Percentiles rank a stretch among this genome's conserved stretches.
These are phyloP conservation scores for Murraya koenigii DNA, from an alignment of 345 rosid genomes.

Conservation along the genomic window DNA sequence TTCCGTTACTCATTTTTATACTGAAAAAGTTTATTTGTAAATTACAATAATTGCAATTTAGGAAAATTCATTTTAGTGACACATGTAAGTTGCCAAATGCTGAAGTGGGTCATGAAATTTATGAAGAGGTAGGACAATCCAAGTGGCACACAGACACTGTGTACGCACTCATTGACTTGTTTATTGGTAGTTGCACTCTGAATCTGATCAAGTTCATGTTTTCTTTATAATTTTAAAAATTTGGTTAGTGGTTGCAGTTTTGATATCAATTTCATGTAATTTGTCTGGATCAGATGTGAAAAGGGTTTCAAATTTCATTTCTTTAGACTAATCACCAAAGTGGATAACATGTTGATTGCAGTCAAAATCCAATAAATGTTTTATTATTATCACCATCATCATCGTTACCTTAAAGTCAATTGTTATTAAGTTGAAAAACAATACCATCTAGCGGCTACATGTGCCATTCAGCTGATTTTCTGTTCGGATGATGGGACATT, in stretches of 20 bases:
- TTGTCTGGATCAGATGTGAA: constrained; percentile 13
- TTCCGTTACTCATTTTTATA: too few relatives aligned
- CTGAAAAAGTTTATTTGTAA: too few relatives aligned
- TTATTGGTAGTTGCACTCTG: constrained; percentile 10
- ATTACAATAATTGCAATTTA: too few relatives aligned
- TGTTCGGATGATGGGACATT: not conserved
- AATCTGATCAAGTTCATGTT: not conserved
- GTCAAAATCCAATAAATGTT: not conserved
- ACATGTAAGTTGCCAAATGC: not conserved
- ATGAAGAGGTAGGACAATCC: not conserved
- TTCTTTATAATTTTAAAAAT: not conserved
- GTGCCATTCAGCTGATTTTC: constrained; percentile 10
- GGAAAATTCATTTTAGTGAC: not conserved
- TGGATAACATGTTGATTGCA: constrained; percentile 26
- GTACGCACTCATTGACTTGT: constrained; percentile 10
- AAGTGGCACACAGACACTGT: constrained; percentile 12
- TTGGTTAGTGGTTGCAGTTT: constrained; percentile 22
- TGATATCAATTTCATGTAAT: constrained; percentile 6
- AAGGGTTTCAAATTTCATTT: not conserved
- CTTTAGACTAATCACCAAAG: not conserved
- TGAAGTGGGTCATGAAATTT: not conserved
- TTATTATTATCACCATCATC: not conserved
- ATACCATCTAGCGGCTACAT: not conserved
- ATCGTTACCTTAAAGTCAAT: not conserved
- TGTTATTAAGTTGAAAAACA: not conserved